Evolutionary conservation across 2,329 filamentous ascomycete species (phyloP).

Genomic region (Apiospora malaysiana): DNA sequence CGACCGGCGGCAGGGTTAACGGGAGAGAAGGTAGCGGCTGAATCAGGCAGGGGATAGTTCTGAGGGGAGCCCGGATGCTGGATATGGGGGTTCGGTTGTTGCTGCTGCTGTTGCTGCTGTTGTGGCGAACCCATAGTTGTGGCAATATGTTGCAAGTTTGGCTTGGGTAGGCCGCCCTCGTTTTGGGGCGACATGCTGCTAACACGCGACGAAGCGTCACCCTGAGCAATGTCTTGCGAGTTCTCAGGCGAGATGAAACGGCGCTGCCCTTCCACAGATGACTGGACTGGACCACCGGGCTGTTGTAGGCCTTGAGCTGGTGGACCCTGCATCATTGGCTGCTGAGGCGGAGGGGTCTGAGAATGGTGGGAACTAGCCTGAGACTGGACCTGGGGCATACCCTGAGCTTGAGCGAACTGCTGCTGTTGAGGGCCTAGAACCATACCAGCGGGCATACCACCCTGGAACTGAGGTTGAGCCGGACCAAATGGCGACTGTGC

Average conservation of each 20-base stretch:
- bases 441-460: slow-evolving; percentile 5
- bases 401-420: slow-evolving; percentile 20
- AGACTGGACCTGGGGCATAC: not conserved
- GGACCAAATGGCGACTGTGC: slow-evolving; percentile 6
- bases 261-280: not conserved
- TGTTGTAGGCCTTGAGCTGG: slow-evolving; percentile 11
- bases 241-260: slow-evolving; percentile 1
- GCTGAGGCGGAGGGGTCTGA: slow-evolving; percentile 20
- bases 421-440: slow-evolving; percentile 23
- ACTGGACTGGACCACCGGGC: not conserved
- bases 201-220: slow-evolving; percentile 20
- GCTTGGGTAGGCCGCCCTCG: slow-evolving; percentile 24
- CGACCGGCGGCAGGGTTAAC: slow-evolving; percentile 23
- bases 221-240: slow-evolving; percentile 3
- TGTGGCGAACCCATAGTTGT: slow-evolving; percentile 28
- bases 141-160: slow-evolving; percentile 32
- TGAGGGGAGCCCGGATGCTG: slow-evolving; percentile 26
- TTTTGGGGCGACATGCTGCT: slow-evolving; percentile 28
- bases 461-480: not conserved
- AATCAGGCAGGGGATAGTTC: slow-evolving; percentile 24
- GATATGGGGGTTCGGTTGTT: slow-evolving; percentile 19
- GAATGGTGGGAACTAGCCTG: not conserved
- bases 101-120: slow-evolving; percentile 18
- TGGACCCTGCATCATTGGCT: slow-evolving; percentile 19
- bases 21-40: slow-evolving; percentile 24